Evolutionary conservation across 768 basidiomycete species (phyloP).

Genomic region (Kwoniella botswanensis): DNA sequence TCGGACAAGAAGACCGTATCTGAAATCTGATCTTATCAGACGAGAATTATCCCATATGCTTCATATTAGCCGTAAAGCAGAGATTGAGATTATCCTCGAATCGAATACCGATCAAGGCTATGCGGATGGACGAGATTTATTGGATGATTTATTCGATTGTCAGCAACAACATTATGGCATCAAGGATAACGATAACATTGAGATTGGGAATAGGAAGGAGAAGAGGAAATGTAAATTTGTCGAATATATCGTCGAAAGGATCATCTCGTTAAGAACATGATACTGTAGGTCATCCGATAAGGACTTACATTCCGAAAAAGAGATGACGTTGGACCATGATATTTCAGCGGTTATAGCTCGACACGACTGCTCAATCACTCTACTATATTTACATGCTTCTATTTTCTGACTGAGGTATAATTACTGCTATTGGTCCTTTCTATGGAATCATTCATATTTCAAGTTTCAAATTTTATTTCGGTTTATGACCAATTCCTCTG

Average conservation of each 20-base stretch:
- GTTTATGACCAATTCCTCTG: too few species aligned
- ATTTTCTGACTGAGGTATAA: too few species aligned
- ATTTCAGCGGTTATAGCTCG: too few species aligned
- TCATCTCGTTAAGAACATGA: neutral
- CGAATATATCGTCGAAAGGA: conserved; percentile 20
- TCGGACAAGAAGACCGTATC: neutral
- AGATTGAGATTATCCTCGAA: conserved; percentile 69
- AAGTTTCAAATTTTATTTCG: too few species aligned
- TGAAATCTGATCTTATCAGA: conserved; percentile 60
- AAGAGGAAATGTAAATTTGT: conserved; percentile 14
- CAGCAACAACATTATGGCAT: neutral
- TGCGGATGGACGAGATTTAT: neutral
- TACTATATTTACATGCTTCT: too few species aligned
- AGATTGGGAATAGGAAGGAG: neutral
- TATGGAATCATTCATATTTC: too few species aligned
- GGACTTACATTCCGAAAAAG: neutral
- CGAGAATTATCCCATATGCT: conserved; percentile 81
- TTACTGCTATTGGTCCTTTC: too few species aligned
- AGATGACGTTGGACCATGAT: too few species aligned
- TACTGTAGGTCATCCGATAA: too few species aligned
- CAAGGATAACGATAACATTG: neutral
- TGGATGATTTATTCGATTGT: neutral
- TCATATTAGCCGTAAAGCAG: conserved; percentile 82
- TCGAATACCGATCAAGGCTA: neutral
- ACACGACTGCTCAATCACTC: too few species aligned